phyloP scores from a whole-genome alignment of 192 early-diverging fungal species.

The Coemansia sp. region DNA sequence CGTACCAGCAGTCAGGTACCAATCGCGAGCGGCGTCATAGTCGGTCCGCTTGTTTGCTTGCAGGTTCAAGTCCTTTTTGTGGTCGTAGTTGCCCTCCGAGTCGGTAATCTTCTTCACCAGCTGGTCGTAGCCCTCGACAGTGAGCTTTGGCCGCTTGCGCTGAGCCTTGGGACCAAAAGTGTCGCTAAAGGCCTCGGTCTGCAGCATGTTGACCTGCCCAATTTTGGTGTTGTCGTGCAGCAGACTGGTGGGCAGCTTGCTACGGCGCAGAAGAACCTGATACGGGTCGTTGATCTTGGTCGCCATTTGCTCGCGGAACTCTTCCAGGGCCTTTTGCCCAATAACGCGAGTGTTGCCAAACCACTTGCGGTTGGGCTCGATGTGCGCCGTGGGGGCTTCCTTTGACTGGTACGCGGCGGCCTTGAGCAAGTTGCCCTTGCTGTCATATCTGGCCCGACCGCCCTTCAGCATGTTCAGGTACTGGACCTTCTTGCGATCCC shows the following conservation, averaged over 20 bases:
- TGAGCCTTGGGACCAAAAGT: constrained; percentile 96
- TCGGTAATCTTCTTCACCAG: constrained; percentile 67
- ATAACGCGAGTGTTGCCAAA: constrained; percentile 98
- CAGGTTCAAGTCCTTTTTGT: constrained; percentile 71
- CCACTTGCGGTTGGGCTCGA: constrained; percentile 95
- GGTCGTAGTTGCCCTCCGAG: constrained; percentile 62
- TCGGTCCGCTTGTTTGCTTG: constrained; percentile 72
- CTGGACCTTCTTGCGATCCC: constrained; percentile 91
- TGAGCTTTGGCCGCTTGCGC: constrained; percentile 90
- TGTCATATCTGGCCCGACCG: constrained; percentile 77
- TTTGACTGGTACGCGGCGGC: constrained; percentile 85
- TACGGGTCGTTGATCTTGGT: constrained; percentile 91
- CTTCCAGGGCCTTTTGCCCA: constrained; percentile 88
- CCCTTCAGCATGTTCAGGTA: constrained; percentile 92
- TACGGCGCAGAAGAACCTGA: constrained; percentile 87
- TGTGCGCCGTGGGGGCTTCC: constrained; percentile 72
- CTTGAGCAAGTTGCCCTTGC: constrained; percentile 88
- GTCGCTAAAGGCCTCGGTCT: constrained; percentile 86
- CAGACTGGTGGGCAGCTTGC: constrained; percentile 95
- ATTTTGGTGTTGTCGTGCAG: constrained; percentile 71
- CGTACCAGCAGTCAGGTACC: constrained; percentile 89
- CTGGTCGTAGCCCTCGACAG: constrained; percentile 72
- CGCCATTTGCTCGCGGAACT: constrained; percentile 88
- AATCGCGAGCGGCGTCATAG: constrained; percentile 77
- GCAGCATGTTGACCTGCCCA: constrained; percentile 85